Base-by-base conservation (phyloP, 1,284 basidiomycete species). In the Ustilago tritici region DNA sequence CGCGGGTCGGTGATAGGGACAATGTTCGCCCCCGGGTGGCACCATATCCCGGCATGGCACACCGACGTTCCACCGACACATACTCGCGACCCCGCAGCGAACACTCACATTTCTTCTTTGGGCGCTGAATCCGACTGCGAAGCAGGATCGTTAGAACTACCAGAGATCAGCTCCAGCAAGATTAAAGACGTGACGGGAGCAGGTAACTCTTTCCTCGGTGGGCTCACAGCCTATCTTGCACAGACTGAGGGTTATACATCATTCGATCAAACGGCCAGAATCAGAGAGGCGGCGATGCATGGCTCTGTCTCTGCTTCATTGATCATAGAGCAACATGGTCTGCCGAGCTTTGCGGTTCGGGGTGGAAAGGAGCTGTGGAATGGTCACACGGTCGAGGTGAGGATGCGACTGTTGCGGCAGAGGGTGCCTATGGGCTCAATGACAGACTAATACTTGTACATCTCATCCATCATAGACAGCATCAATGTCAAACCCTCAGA, bases 171-270 rank as follows among this genome's bases (percentile, higher is more conserved):
- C 63, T 10, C 67, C 0, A 56, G 35, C 6, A 43, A 36, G 14
- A 74, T 81, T 56, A 56, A 65, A 19, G 79, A 81, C 53, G 79
- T 81, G 34, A 81, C 80, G 4, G 80, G 80, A 1, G 80, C 73
- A 4, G 80, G 80, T 38, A 82, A 82, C 56, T 69, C 74, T 6
- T 82, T 75, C 36, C 65, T 82, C 15, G 79, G 79, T 28, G 79
- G 79, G 12, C 64, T 81, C 34, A 67, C 60, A 15, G 76, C 79
- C 0, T 61, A 61, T 14, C 68, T 81, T 17, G 57, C 65, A 4
- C 50, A 63, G 32, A 70, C 60, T 0, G 50, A 78, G 35, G 4
- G 23, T 0, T 55, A 65, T 2, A 6, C n/a, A 2, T 31, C 59
- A 43, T 34, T 67, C 3, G 58, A 80, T 28, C 43, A 38, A 2